A percentile compares a stretch with the other conserved stretches of the same genome.
These are phyloP conservation scores for Saccharomyces hybrid DNA, from an alignment of 1,139 yeast genomes.

Conservation along the genomic window DNA sequence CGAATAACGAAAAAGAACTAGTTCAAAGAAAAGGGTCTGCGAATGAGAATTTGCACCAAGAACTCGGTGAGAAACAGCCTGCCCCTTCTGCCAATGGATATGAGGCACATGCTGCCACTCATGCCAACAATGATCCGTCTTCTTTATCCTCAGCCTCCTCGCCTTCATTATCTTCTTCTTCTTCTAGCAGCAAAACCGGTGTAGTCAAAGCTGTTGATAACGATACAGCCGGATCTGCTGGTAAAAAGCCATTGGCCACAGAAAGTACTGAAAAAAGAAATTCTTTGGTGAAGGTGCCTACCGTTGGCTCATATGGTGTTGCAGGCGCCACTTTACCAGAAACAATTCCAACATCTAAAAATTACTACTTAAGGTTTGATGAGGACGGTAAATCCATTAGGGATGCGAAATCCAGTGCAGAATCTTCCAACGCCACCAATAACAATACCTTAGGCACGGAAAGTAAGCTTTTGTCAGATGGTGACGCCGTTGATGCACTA, in stretches of 20 bases:
- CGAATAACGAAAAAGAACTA: conserved; percentile 24
- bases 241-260: not conserved
- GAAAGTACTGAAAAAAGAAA: not conserved
- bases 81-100: not conserved
- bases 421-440: conserved; percentile 3
- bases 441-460: not conserved
- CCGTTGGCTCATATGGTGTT: conserved; percentile 13
- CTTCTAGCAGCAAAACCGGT: not conserved
- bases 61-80: not conserved
- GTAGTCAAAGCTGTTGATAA: not conserved
- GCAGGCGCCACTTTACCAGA: conserved; percentile 34
- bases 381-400: conserved; percentile 12
- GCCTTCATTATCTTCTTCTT: not conserved
- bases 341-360: conserved; percentile 31
- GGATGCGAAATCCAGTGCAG: not conserved
- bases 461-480: not conserved
- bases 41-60: not conserved
- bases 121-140: not conserved
- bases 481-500: not conserved
- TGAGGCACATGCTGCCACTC: not conserved
- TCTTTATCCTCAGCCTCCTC: not conserved
- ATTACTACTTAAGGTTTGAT: conserved; percentile 24
- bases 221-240: not conserved
- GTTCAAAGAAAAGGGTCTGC: not conserved
- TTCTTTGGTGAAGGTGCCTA: not conserved